Evolutionary conservation across 1,284 basidiomycete genomes (phyloP), one percentile per base, ranked within the genome.

Genomic region (Malassezia slooffiae): DNA sequence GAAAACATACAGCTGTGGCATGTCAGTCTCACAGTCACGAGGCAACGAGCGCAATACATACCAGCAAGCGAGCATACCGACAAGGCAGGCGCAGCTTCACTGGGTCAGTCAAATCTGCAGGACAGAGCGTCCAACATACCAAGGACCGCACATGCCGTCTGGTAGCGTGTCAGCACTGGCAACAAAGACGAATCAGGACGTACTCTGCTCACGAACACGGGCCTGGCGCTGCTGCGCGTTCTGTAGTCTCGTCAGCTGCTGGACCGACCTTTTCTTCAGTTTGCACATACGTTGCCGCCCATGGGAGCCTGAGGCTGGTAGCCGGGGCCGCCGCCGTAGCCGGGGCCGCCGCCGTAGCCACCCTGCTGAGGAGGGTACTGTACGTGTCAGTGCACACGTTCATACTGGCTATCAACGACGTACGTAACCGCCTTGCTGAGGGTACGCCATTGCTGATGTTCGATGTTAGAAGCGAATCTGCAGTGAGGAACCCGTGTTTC

Each of bases 331-430:
- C 22, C 19, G 22, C 34, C 27, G 21, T 48, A 43, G 13, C 46
- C 46, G 26, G 29, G 27, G 21, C 39, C 39, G 23, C 13, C 20
- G 13, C 33, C 32, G 43, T 40, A 39, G n/a, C 26, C 38, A 31
- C 40, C 46, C n/a, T 42, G 34, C 32, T 48, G 46, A 23, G 46
- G 46, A 16, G 45, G 45, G 34, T 47, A 47, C 45, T 44, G 20
- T 13, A 10, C 6, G 23, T 31, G 33, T 34, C n/a, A 41, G 12
- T n/a, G n/a, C 9, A 16, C 15, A 5, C 1, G 1, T 15, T 19
- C n/a, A 22, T 27, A 19, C 3, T 15, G 12, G 16, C 6, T 7
- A 24, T 21, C n/a, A n/a, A n/a, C n/a, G n/a, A 47, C 45, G 9
- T 42, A 47, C 45, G 30, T 47, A 47, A 13, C 45, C 45, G 19